phyloP scores from a whole-genome alignment of 2,329 filamentous ascomycete species.

The Sporothrix pseudoabietina region DNA sequence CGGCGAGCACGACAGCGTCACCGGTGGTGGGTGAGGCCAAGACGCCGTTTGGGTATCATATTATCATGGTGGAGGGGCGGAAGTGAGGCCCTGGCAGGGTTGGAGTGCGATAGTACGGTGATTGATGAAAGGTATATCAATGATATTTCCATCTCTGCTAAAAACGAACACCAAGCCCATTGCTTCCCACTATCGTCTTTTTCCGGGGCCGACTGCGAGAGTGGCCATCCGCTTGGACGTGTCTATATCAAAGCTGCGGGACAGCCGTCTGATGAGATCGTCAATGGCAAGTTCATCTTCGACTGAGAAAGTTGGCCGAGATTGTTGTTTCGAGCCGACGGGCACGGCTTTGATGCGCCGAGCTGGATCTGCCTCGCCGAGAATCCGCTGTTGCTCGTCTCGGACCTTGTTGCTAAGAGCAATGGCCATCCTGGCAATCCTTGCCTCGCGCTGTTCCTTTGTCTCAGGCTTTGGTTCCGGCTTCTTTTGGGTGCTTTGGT shows the following conservation, averaged over 20 bases:
- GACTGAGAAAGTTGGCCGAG: background rate
- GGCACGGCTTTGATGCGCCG: background rate
- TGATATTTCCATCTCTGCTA: background rate
- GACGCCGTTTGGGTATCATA: conserved; percentile 76
- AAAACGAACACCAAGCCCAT: no score
- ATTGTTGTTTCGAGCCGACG: background rate
- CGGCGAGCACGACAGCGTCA: conserved; percentile 63
- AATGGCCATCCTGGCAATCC: background rate
- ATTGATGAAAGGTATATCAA: background rate
- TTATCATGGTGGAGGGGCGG: conserved; percentile 72
- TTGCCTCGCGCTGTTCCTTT: background rate
- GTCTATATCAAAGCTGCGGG: conserved; percentile 1
- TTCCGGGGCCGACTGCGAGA: background rate
- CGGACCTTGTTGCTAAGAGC: background rate
- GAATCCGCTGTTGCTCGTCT: conserved; percentile 6
- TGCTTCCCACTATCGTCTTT: background rate
- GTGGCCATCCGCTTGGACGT: conserved; percentile 3
- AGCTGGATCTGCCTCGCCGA: background rate
- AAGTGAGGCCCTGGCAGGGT: conserved; percentile 43
- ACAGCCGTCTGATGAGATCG: background rate
- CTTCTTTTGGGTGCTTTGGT: background rate
- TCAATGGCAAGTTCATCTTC: background rate
- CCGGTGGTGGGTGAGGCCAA: conserved; percentile 71
- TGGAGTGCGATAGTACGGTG: background rate
- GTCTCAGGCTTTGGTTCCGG: background rate